A percentile compares a stretch with the other conserved stretches of the same genome.
Conservation (phyloP, 2,329 filamentous ascomycete genomes). For the Geosmithia flava region DNA sequence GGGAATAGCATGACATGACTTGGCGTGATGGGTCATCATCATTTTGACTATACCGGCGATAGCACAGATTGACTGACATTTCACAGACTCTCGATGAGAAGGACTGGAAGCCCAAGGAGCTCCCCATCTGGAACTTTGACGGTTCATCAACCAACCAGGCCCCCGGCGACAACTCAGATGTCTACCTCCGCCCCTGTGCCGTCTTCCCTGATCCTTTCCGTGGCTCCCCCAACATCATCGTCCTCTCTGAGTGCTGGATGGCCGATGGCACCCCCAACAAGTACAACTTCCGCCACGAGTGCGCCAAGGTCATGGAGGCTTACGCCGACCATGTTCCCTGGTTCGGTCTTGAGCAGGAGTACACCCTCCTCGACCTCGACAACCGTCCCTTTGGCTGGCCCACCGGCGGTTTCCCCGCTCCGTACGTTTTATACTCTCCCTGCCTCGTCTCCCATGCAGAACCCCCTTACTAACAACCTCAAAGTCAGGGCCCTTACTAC, state of each 20-base stretch:
- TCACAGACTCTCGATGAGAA: constrained; percentile 36
- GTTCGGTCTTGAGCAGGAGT: constrained; percentile 98
- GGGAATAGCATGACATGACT: too few species aligned
- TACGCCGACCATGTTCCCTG: constrained; percentile 77
- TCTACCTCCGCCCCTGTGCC: constrained; percentile 86
- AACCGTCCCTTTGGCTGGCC: constrained; percentile 75
- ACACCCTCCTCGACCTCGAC: constrained; percentile 64
- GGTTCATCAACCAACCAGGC: constrained; percentile 90
- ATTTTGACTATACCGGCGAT: not conserved
- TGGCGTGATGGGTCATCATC: too few species aligned
- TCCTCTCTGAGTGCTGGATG: constrained; percentile 91
- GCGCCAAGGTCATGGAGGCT: constrained; percentile 77
- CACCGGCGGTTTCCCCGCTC: constrained; percentile 70
- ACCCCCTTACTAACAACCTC: constrained; percentile 5
- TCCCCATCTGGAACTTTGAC: constrained; percentile 44
- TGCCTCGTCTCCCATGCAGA: not conserved
- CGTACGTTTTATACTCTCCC: constrained; percentile 19
- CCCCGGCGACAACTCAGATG: constrained; percentile 89
- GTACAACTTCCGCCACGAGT: constrained; percentile 95
- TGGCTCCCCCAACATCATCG: constrained; percentile 79
- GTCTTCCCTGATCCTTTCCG: constrained; percentile 91
- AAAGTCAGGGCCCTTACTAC: constrained; percentile 30
- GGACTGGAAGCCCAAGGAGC: constrained; percentile 36
- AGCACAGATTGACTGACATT: not conserved
- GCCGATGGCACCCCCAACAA: constrained; percentile 92